These are phyloP conservation scores for Teunomyces atbi DNA, from an alignment of 805 yeast genomes.

Conservation along the genomic window DNA sequence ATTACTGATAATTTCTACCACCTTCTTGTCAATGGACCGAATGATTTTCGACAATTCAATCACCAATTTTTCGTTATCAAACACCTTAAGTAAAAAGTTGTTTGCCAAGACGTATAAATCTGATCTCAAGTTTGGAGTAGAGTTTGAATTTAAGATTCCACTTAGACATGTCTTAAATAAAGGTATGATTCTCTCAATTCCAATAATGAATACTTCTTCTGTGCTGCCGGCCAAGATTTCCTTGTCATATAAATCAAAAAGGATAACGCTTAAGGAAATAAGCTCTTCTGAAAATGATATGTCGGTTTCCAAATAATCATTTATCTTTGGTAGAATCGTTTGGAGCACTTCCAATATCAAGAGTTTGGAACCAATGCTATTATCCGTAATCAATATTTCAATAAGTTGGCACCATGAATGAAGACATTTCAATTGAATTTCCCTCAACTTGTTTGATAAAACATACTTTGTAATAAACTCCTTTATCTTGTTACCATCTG, in stretches of 20 bases:
- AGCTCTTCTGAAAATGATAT: conserved; percentile 69
- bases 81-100: conserved; percentile 56
- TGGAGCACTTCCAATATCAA: conserved; percentile 79
- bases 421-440: conserved; percentile 57
- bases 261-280: conserved; percentile 69
- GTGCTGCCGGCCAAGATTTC: conserved; percentile 16
- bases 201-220: conserved; percentile 19
- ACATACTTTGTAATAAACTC: conserved; percentile 45
- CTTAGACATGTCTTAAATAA: conserved; percentile 70
- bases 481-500: conserved; percentile 26
- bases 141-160: conserved; percentile 69
- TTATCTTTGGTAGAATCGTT: conserved; percentile 69
- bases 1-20: conserved; percentile 64
- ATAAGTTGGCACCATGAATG: conserved; percentile 84
- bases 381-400: conserved; percentile 68
- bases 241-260: conserved; percentile 60
- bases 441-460: conserved; percentile 46
- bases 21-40: conserved; percentile 55
- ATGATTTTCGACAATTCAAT: conserved; percentile 53
- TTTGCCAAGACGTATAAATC: conserved; percentile 76
- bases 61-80: conserved; percentile 40
- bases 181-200: conserved; percentile 56
- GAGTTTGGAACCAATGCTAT: conserved; percentile 45
- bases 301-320: conserved; percentile 68
- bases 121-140: conserved; percentile 68